Evolutionary conservation across 768 basidiomycete species (phyloP).

Genomic region (Boletellus ananas): DNA sequence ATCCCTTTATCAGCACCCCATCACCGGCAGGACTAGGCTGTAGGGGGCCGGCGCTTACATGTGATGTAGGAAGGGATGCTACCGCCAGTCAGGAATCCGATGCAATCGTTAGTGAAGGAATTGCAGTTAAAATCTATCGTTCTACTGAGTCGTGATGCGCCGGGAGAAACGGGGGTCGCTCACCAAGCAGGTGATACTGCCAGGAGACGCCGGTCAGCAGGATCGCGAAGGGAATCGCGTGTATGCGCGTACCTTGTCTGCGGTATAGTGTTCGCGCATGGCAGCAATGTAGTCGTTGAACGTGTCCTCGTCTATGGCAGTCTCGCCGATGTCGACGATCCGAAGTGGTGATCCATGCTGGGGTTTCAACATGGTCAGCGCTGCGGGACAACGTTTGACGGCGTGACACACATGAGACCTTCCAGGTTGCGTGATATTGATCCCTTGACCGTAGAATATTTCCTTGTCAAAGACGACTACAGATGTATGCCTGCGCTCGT

Average conservation of each 20-base stretch:
- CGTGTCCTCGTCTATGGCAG: conserved; percentile 76
- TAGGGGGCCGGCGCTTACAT: conserved; percentile 38
- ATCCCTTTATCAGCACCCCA: neutral
- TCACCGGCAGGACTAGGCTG: neutral
- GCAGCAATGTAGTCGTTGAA: conserved; percentile 80
- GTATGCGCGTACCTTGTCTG: conserved; percentile 66
- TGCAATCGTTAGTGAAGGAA: conserved; percentile 84
- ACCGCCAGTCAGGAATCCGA: conserved; percentile 82
- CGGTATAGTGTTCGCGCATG: conserved; percentile 77
- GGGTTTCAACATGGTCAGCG: neutral
- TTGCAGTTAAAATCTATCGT: conserved; percentile 90
- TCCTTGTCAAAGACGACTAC: conserved; percentile 86
- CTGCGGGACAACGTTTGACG: too few relatives aligned
- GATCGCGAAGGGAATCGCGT: neutral
- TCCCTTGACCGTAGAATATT: conserved; percentile 88
- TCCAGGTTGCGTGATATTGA: conserved; percentile 67
- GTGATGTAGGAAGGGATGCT: conserved; percentile 80
- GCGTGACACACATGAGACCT: conserved; percentile 67
- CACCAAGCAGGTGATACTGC: conserved; percentile 85
- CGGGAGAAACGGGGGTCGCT: neutral
- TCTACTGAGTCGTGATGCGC: neutral
- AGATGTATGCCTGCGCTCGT: conserved; percentile 76
- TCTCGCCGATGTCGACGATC: conserved; percentile 72
- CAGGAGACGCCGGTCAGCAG: neutral
- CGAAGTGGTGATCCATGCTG: conserved; percentile 76